Evolutionary conservation across 2,329 filamentous ascomycete genomes (phyloP).

Genomic region (Fusarium protoensiforme): DNA sequence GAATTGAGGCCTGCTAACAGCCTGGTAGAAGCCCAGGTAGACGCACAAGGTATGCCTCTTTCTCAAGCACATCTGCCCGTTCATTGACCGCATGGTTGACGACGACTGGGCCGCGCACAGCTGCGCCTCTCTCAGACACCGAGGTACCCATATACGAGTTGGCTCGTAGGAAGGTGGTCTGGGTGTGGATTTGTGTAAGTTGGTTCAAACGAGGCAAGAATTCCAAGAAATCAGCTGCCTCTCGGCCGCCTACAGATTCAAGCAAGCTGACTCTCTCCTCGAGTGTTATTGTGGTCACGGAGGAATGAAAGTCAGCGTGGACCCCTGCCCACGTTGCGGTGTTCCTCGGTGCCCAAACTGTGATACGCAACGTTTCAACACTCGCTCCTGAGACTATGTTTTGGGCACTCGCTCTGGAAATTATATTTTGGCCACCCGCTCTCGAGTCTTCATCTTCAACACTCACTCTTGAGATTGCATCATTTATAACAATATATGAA

Average conservation of each 20-base stretch:
- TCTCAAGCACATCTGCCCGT: too few species aligned
- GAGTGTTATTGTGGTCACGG: conserved; percentile 28
- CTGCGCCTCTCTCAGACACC: background rate
- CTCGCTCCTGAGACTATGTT: too few species aligned
- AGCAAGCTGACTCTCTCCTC: too few species aligned
- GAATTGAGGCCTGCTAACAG: background rate
- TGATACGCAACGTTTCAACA: conserved; percentile 18
- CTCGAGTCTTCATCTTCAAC: too few species aligned
- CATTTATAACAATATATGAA: too few species aligned
- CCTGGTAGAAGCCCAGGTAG: background rate
- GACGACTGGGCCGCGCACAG: background rate
- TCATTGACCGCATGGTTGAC: background rate
- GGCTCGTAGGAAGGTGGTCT: background rate
- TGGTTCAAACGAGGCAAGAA: too few species aligned
- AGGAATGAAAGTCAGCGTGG: conserved; percentile 24
- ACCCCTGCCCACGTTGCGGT: conserved; percentile 25
- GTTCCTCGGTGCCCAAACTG: conserved; percentile 24
- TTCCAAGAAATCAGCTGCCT: too few species aligned
- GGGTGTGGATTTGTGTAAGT: conserved; percentile 7
- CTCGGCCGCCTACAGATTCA: too few species aligned
- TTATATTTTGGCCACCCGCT: too few species aligned
- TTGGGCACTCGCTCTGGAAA: too few species aligned
- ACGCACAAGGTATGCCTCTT: too few species aligned
- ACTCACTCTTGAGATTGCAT: too few species aligned
- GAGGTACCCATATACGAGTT: background rate